Percentiles rank a stretch among this genome's conserved stretches.
Evolutionary conservation across 2,329 filamentous ascomycete species (phyloP).

Genomic region (Diplocarpon mali): DNA sequence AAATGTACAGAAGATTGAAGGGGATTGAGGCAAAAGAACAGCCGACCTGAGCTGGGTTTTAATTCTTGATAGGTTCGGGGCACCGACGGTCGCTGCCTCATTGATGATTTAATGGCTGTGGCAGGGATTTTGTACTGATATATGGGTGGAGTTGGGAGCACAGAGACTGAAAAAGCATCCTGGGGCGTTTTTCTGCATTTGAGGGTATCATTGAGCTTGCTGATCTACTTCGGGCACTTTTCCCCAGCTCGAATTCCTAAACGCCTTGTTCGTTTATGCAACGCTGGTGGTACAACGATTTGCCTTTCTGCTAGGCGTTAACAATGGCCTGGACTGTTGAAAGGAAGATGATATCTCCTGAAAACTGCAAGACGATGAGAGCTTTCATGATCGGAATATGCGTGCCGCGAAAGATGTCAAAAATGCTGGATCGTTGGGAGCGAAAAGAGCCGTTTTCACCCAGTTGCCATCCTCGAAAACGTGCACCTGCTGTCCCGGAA

Average conservation of each 20-base stretch:
- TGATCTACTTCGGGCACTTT: constrained; percentile 9
- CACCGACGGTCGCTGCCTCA: too few species aligned
- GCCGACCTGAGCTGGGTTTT: constrained; percentile 2
- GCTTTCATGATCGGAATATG: background rate
- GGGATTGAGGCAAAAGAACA: constrained; percentile 20
- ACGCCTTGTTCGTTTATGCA: constrained; percentile 16
- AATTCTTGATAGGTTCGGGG: background rate
- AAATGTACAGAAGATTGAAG: constrained; percentile 51
- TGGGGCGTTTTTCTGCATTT: constrained; percentile 13
- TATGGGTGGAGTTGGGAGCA: constrained; percentile 7
- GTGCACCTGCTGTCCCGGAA: background rate
- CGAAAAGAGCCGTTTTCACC: too few species aligned
- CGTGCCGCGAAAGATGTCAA: background rate
- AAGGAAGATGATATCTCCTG: background rate
- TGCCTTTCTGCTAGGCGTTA: background rate
- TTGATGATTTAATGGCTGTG: background rate
- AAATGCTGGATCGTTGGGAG: background rate
- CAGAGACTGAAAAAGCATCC: constrained; percentile 17
- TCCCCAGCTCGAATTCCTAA: constrained; percentile 8
- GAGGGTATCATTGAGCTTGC: constrained; percentile 20
- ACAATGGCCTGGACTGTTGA: background rate
- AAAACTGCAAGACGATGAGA: too few species aligned
- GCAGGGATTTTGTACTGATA: constrained; percentile 1
- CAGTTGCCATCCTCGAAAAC: background rate
- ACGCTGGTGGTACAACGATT: constrained; percentile 11